phyloP scores from a whole-genome alignment of 2,329 filamentous ascomycete genomes.

The Verticillium zaregamsianum region DNA sequence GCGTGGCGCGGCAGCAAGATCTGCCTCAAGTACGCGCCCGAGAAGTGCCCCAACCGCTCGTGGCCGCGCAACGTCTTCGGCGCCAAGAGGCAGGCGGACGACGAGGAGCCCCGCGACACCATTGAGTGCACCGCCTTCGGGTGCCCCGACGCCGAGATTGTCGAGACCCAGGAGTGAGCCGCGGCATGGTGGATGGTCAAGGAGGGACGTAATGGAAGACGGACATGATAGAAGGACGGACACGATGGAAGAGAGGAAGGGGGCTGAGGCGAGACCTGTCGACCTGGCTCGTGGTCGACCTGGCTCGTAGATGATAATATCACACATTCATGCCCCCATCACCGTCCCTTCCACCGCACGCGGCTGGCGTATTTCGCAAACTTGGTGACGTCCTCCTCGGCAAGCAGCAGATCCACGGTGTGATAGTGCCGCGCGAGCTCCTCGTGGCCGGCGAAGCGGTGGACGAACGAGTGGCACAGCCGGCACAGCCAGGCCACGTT shows the following conservation, averaged over 20 bases:
- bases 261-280: background rate
- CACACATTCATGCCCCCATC: background rate
- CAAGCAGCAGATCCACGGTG: conserved; percentile 67
- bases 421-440: conserved; percentile 69
- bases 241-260: background rate
- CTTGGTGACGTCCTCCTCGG: conserved; percentile 64
- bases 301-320: background rate
- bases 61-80: background rate
- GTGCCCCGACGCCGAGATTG: conserved; percentile 1
- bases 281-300: background rate
- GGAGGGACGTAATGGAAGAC: background rate
- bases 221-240: background rate
- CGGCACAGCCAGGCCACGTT: conserved; percentile 85
- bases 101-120: background rate
- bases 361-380: conserved; percentile 71
- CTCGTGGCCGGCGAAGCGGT: conserved; percentile 71
- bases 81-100: background rate
- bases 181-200: background rate
- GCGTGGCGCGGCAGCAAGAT: background rate
- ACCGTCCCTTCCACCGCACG: conserved; percentile 66
- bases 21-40: conserved; percentile 5
- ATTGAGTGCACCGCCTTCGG: background rate
- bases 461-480: conserved; percentile 80
- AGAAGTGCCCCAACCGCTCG: background rate
- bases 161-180: background rate